Conservation (phyloP, 495 filamentous ascomycete genomes). For the Chaetomidium leptoderma region DNA sequence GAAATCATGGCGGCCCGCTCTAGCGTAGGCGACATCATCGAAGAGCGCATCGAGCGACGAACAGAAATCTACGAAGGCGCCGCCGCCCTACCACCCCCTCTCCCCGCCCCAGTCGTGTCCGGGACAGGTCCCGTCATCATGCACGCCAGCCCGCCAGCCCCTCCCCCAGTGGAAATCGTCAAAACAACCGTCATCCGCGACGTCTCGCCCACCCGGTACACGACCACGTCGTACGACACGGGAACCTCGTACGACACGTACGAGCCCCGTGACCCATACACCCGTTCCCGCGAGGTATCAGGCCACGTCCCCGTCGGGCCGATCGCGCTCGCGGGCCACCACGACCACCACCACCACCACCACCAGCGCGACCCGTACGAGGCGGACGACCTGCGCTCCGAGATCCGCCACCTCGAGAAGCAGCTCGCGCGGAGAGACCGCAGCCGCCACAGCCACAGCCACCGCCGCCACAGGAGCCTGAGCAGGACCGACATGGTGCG, state of each 20-base stretch:
- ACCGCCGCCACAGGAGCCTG: conserved; percentile 27
- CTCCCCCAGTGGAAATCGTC: conserved; percentile 37
- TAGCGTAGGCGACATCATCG: conserved; percentile 33
- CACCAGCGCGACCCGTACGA: conserved; percentile 27
- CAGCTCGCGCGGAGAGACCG: conserved; percentile 21
- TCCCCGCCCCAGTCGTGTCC: conserved; percentile 4
- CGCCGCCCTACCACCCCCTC: background rate
- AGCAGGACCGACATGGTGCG: conserved; percentile 37
- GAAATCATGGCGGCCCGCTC: conserved; percentile 40
- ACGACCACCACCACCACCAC: background rate
- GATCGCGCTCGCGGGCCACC: conserved; percentile 40
- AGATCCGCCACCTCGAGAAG: conserved; percentile 39
- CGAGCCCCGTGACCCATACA: conserved; percentile 31
- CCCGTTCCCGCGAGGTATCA: conserved; percentile 38
- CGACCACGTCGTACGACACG: conserved; percentile 17
- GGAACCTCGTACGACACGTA: conserved; percentile 29
- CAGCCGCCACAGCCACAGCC: conserved; percentile 6
- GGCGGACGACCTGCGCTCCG: conserved; percentile 37
- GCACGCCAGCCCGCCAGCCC: conserved; percentile 39
- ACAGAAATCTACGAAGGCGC: conserved; percentile 19
- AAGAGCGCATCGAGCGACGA: conserved; percentile 37
- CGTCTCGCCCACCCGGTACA: conserved; percentile 33
- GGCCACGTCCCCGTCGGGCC: conserved; percentile 48
- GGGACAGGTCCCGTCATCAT: conserved; percentile 35
- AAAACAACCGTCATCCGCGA: conserved; percentile 39